Conservation (phyloP, 192 early-diverging fungal genomes). For the Chytriomyces hyalinus region DNA sequence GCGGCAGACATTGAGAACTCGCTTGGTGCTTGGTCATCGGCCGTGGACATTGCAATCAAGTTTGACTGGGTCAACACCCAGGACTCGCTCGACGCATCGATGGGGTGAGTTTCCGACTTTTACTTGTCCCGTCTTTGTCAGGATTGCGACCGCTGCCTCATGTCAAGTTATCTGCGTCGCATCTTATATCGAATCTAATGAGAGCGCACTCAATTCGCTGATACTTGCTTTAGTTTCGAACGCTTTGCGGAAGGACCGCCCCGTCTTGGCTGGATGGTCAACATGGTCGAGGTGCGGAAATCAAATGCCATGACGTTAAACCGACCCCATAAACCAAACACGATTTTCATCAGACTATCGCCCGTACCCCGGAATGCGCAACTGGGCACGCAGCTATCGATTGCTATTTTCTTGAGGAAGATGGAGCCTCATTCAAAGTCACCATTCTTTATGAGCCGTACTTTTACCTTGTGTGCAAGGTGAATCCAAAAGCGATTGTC, state of each 20-base stretch:
- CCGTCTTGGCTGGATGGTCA: slow-evolving; percentile 88
- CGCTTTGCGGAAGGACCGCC: slow-evolving; percentile 45
- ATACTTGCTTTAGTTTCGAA: slow-evolving; percentile 19
- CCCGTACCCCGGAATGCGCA: slow-evolving; percentile 24
- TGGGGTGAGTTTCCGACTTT: slow-evolving; percentile 33
- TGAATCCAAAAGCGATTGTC: slow-evolving; percentile 32
- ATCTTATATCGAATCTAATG: too few species aligned
- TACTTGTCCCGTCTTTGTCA: too few species aligned
- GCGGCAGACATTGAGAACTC: neutral
- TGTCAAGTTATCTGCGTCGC: too few species aligned
- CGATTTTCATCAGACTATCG: slow-evolving; percentile 15
- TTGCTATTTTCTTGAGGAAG: slow-evolving; percentile 91
- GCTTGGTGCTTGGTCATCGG: neutral
- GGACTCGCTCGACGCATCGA: slow-evolving; percentile 49
- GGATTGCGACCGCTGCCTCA: too few species aligned
- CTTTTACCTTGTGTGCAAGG: slow-evolving; percentile 86
- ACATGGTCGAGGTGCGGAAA: slow-evolving; percentile 83
- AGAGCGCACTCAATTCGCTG: too few species aligned
- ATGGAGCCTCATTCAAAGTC: slow-evolving; percentile 86
- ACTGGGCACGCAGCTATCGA: slow-evolving; percentile 79
- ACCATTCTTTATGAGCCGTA: slow-evolving; percentile 88
- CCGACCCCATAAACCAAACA: neutral
- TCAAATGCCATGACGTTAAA: neutral
- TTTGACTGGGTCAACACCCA: slow-evolving; percentile 15
- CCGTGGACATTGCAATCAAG: slow-evolving; percentile 6